Evolutionary conservation across 176 grass and related monocot genomes (phyloP), one percentile per base, ranked within the genome.

Genomic region (Oryza punctata): DNA sequence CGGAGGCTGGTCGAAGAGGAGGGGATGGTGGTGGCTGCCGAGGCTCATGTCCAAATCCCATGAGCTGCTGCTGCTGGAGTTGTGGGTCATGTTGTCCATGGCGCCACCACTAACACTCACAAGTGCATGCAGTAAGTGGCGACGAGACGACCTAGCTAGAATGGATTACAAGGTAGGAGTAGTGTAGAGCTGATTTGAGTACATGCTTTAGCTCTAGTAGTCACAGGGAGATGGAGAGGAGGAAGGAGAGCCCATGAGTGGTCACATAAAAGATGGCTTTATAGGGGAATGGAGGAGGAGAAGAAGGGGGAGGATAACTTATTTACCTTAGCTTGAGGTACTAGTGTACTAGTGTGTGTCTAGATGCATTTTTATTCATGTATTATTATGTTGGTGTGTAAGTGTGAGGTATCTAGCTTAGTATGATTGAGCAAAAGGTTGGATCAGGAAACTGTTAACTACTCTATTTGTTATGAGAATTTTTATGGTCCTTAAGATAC

Each of bases 11-110:
- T 92, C 92, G 79, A 92, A 96, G 80, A 91, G 91, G 73, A 93
- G 87, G 43, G 75, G 90, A 4, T 87, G 68, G 67, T 91, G 87
- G 63, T 90, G 87, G 89, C 84, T 94, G 76, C 91, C 87, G 52
- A 97, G 90, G 76, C 75, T 92, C 91, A 97, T 97, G 84, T 97
- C 91, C 67, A 97, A 85, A 80, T 97, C 92, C 94, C 91, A 97
- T 21, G 89, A 97, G 87, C 83, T 92, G 80, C 94, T 89, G 82
- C 88, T 90, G 85, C 88, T 92, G 14, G 83, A 86, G 87, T 97
- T 93, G 60, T 82, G 82, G 65, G 88, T 85, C 32, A 72, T 87
- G 72, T 92, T 94, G 80, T 94, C 84, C 89, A 91, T 97, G 83
- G 69, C 74, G 61, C 25, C 19, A 14, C 44, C 49, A 52, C 45